Percentiles rank a stretch among this genome's conserved stretches.
phyloP scores from a whole-genome alignment of 2,329 filamentous ascomycete species.

The Intubia oerlemansii region DNA sequence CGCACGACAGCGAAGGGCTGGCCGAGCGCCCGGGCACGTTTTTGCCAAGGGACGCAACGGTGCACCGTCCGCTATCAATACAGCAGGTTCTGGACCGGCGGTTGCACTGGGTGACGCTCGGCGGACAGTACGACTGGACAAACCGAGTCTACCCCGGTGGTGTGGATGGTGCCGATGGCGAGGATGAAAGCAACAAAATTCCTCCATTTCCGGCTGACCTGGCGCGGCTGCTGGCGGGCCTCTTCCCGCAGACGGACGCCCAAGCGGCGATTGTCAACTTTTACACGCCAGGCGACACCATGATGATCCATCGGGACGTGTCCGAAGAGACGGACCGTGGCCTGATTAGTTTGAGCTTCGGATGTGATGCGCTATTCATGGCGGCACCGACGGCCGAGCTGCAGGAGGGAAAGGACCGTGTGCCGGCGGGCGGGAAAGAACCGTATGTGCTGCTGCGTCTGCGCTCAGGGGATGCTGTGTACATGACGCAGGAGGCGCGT shows the following conservation, averaged over 20 bases:
- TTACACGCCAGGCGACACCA: slow-evolving; percentile 74
- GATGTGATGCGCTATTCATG: slow-evolving; percentile 79
- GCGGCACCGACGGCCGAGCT: slow-evolving; percentile 35
- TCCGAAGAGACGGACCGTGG: slow-evolving; percentile 65
- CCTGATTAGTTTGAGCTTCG: slow-evolving; percentile 68
- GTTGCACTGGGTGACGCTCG: slow-evolving; percentile 83
- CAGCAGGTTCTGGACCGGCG: slow-evolving; percentile 55
- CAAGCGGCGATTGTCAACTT: slow-evolving; percentile 90
- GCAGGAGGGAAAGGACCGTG: not conserved
- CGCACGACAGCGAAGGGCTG: too few species aligned
- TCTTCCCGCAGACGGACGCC: slow-evolving; percentile 60
- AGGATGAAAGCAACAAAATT: slow-evolving; percentile 28
- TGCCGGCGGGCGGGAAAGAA: slow-evolving; percentile 12
- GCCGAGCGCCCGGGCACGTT: slow-evolving; percentile 38
- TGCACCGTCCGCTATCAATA: slow-evolving; percentile 57
- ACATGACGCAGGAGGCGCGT: slow-evolving; percentile 64
- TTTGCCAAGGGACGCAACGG: slow-evolving; percentile 42
- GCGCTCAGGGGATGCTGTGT: slow-evolving; percentile 69
- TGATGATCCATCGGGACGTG: slow-evolving; percentile 86
- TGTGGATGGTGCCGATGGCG: slow-evolving; percentile 13
- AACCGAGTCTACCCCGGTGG: slow-evolving; percentile 51
- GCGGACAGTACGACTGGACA: slow-evolving; percentile 94
- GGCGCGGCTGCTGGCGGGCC: slow-evolving; percentile 37
- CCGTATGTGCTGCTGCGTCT: slow-evolving; percentile 42
- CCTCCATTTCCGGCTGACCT: slow-evolving; percentile 51